Evolutionary conservation across 208 protist species (phyloP).

Genomic region (Endotrypanum monterogeii): DNA sequence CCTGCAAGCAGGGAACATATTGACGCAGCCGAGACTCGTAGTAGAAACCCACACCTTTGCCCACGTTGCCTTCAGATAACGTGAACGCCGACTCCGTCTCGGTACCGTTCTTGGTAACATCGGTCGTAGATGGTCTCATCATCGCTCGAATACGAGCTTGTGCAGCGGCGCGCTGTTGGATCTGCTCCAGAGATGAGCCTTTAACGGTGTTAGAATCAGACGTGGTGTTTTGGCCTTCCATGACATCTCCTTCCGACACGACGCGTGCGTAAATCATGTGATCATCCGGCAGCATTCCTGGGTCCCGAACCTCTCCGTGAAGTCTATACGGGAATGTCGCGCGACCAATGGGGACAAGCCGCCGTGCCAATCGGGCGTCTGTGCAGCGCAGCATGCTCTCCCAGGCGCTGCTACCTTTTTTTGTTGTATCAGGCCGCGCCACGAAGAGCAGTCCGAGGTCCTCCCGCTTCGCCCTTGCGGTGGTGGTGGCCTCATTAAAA

Average conservation of each 20-base stretch:
- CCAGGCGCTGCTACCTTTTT: constrained; percentile 50
- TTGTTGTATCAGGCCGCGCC: constrained; percentile 26
- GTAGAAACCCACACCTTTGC: constrained; percentile 31
- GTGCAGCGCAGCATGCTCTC: constrained; percentile 56
- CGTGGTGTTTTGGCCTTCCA: neutral
- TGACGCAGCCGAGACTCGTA: constrained; percentile 51
- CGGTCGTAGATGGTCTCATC: neutral
- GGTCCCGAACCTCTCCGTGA: constrained; percentile 55
- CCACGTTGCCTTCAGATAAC: constrained; percentile 12
- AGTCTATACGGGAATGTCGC: constrained; percentile 71
- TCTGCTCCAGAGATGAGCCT: neutral
- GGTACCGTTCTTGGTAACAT: neutral
- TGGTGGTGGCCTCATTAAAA: constrained; percentile 40
- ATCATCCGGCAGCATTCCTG: constrained; percentile 32
- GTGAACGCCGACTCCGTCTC: neutral
- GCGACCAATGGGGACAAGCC: constrained; percentile 68
- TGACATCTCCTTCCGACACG: constrained; percentile 27
- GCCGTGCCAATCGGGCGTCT: constrained; percentile 30
- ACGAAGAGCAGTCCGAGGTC: constrained; percentile 55
- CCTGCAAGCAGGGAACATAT: constrained; percentile 45
- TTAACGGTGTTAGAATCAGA: neutral
- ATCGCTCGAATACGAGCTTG: constrained; percentile 18
- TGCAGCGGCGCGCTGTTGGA: constrained; percentile 13
- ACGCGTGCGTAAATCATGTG: constrained; percentile 59
- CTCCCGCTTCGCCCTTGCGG: constrained; percentile 51